Evolutionary conservation across 2,329 filamentous ascomycete genomes (phyloP), one percentile per base, ranked within the genome.

Genomic region (Talaromyces verruculosus): DNA sequence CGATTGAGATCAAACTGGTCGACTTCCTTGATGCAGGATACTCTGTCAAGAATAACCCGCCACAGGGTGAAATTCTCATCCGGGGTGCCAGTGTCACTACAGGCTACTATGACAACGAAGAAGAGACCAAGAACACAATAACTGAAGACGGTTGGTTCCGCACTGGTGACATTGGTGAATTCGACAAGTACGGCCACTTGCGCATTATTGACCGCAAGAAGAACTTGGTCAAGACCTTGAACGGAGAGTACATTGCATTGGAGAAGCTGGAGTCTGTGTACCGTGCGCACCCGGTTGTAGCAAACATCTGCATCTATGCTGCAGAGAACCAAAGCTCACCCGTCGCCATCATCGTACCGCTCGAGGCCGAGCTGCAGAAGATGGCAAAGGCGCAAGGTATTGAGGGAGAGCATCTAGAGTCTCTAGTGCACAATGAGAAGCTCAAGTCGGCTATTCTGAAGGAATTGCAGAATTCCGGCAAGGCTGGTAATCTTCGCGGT

Each of bases 221-320:
- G 89, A 98, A 98, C 81, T 84, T 98, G 65, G 91, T 98, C 79
- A 98, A 98, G 88, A 93, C 95, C 69, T 87, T 92, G 70, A 93
- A 93, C 67, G 94, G 94, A 71, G 94, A 98, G 84, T 98, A 98
- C 80, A 96, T 98, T 77, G 95, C 94, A 25, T 86, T 99, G 3
- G 94, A 98, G 83, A 97, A 93, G 83, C 88, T 98, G 67, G 94
- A 98, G 81, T 91, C 93, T 2, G 85, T 96, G 64, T 98, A 97
- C 82, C 89, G 93, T 68, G 89, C 91, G 55, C 87, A 86, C 10
- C 85, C 87, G n/a, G 86, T 90, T 10, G 92, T 97, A 22, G 86
- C 87, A 67, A 96, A 96, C 80, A 88, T 97, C 75, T 95, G 95
- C 83, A 85, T 97, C 49, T 91, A 95, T 74, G 93, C 92, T 49